These are phyloP conservation scores for Fusarium zealandicum DNA, from an alignment of 2,329 filamentous ascomycete genomes.

Conservation along the genomic window DNA sequence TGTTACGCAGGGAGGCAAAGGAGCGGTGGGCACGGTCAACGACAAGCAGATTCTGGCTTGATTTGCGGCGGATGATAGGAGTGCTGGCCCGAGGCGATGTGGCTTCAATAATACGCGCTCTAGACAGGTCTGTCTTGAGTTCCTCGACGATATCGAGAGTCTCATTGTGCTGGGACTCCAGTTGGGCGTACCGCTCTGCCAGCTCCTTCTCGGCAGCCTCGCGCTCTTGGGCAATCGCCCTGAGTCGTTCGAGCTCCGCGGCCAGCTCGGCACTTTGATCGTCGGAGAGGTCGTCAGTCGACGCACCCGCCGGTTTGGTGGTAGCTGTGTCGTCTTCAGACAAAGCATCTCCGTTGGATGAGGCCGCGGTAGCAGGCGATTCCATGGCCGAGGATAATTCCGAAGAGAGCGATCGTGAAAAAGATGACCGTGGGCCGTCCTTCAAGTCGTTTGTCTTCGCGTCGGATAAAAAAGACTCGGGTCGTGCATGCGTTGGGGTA, in stretches of 20 bases:
- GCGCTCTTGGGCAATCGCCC: constrained; percentile 75
- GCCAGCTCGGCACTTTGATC: constrained; percentile 54
- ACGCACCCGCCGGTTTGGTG: constrained; percentile 50
- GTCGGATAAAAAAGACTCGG: constrained; percentile 86
- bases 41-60: constrained; percentile 85
- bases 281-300: constrained; percentile 50
- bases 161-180: constrained; percentile 82
- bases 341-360: constrained; percentile 62
- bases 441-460: constrained; percentile 74
- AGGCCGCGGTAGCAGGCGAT: constrained; percentile 70
- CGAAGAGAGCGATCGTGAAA: constrained; percentile 87
- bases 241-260: constrained; percentile 75
- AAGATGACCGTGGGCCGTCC: constrained; percentile 70
- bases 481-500: constrained; percentile 62
- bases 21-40: constrained; percentile 92
- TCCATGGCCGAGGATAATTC: constrained; percentile 90
- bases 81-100: constrained; percentile 70
- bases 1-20: constrained; percentile 86
- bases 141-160: constrained; percentile 88
- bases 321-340: constrained; percentile 53
- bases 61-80: constrained; percentile 90
- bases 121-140: constrained; percentile 84
- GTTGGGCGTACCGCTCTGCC: constrained; percentile 78
- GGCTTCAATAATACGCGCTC: constrained; percentile 69
- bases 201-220: constrained; percentile 77